These are phyloP conservation scores for Ophiostoma sp. DNA, from an alignment of 2,329 filamentous ascomycete species.

Conservation along the genomic window DNA sequence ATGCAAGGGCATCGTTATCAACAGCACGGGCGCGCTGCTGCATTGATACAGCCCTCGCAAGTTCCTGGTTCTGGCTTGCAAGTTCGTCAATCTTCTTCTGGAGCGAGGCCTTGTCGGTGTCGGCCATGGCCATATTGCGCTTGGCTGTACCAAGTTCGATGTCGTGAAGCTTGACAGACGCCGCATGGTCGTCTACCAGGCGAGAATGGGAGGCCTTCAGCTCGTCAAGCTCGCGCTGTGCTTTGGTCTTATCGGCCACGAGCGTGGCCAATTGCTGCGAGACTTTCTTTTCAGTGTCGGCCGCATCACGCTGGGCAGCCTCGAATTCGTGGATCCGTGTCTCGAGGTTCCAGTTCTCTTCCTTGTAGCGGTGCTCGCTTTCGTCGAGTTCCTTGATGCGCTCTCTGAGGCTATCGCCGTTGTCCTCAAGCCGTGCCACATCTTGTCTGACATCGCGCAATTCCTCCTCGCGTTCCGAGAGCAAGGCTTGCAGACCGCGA, in stretches of 20 bases:
- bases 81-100: slow-evolving; percentile 86
- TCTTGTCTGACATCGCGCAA: slow-evolving; percentile 69
- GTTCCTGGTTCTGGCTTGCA: slow-evolving; percentile 81
- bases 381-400: slow-evolving; percentile 80
- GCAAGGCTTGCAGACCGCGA: slow-evolving; percentile 75
- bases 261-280: slow-evolving; percentile 64
- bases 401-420: slow-evolving; percentile 72
- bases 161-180: slow-evolving; percentile 75
- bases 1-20: slow-evolving; percentile 57
- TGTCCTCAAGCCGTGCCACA: slow-evolving; percentile 73
- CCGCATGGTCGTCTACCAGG: slow-evolving; percentile 72
- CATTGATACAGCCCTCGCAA: slow-evolving; percentile 70
- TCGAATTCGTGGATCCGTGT: slow-evolving; percentile 83
- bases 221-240: slow-evolving; percentile 87
- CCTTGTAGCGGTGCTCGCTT: slow-evolving; percentile 92
- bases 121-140: slow-evolving; percentile 69
- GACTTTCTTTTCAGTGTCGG: slow-evolving; percentile 78
- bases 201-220: slow-evolving; percentile 73
- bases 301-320: slow-evolving; percentile 65
- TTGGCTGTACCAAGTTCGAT: slow-evolving; percentile 80
- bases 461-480: slow-evolving; percentile 83
- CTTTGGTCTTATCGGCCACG: slow-evolving; percentile 66
- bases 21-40: slow-evolving; percentile 62
- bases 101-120: slow-evolving; percentile 70
- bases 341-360: slow-evolving; percentile 97